Evolutionary conservation across 306 rosid genomes (phyloP).

Genomic region (Malus asiatica): DNA sequence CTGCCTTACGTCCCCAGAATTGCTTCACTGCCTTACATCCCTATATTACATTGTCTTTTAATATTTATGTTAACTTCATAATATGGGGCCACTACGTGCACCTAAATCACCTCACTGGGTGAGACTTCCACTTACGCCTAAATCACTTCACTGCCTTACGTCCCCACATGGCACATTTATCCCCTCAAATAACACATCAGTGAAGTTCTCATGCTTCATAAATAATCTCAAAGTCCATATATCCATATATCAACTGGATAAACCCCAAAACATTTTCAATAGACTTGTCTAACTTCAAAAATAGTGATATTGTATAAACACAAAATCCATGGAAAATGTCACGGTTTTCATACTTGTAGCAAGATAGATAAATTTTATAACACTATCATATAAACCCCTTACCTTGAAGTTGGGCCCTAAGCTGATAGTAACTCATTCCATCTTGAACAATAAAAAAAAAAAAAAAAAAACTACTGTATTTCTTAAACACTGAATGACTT

Average conservation of each 20-base stretch:
- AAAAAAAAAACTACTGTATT: no score
- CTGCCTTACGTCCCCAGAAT: no score
- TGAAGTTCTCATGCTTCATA: background rate
- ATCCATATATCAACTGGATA: background rate
- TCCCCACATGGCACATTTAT: background rate
- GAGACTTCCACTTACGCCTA: background rate
- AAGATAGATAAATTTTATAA: no score
- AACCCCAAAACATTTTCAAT: background rate
- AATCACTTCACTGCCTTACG: background rate
- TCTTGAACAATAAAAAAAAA: no score
- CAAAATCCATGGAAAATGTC: background rate
- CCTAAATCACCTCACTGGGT: background rate
- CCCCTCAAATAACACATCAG: background rate
- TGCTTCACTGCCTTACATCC: no score
- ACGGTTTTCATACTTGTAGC: background rate
- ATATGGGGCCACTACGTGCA: background rate
- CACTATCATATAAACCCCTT: background rate
- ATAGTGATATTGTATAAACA: no score
- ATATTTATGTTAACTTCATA: background rate
- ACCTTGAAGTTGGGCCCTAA: no score
- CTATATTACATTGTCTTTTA: no score
- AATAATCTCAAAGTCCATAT: no score
- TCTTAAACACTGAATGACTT: no score
- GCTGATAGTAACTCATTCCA: no score
- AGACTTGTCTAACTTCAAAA: background rate